A percentile compares a stretch with the other conserved stretches of the same genome.
Conservation (phyloP, 306 rosid species). For the Rubus parviflorus region DNA sequence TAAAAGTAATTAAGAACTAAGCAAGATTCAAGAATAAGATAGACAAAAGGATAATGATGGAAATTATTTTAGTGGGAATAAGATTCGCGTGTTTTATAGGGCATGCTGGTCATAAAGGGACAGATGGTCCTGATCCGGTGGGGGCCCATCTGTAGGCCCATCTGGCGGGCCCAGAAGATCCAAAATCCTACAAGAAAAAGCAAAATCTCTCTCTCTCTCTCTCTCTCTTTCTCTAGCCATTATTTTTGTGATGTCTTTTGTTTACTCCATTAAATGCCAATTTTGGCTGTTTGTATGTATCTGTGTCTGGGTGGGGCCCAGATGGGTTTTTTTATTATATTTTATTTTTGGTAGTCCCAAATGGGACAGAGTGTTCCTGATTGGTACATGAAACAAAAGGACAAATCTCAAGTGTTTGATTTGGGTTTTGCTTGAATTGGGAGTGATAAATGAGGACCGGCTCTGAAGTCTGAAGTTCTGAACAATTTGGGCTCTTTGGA, state of each 20-base stretch:
- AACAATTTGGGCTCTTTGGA: constrained; percentile 13
- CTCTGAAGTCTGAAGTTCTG: background rate
- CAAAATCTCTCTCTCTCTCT: constrained; percentile 9
- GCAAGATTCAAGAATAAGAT: background rate
- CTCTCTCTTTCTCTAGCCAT: background rate
- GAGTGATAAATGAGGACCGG: constrained; percentile 13
- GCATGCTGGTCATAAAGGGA: constrained; percentile 80
- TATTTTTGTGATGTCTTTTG: constrained; percentile 52
- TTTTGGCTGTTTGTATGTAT: constrained; percentile 45
- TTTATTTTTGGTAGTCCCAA: constrained; percentile 21
- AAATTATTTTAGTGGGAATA: constrained; percentile 28
- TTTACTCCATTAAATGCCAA: constrained; percentile 48
- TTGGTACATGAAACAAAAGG: constrained; percentile 31
- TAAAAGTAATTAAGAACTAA: background rate
- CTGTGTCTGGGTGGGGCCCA: constrained; percentile 34
- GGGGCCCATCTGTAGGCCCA: constrained; percentile 37
- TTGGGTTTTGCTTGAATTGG: constrained; percentile 4
- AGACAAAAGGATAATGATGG: constrained; percentile 15
- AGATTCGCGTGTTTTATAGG: constrained; percentile 72
- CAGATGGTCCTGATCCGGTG: constrained; percentile 60
- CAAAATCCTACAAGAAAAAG: constrained; percentile 43
- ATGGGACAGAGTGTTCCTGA: constrained; percentile 25
- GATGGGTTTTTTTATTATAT: background rate
- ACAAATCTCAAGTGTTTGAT: constrained; percentile 23
- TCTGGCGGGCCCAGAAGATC: constrained; percentile 1